These are phyloP conservation scores for Bipolaris gigantea DNA, from an alignment of 2,329 filamentous ascomycete genomes.

Conservation along the genomic window DNA sequence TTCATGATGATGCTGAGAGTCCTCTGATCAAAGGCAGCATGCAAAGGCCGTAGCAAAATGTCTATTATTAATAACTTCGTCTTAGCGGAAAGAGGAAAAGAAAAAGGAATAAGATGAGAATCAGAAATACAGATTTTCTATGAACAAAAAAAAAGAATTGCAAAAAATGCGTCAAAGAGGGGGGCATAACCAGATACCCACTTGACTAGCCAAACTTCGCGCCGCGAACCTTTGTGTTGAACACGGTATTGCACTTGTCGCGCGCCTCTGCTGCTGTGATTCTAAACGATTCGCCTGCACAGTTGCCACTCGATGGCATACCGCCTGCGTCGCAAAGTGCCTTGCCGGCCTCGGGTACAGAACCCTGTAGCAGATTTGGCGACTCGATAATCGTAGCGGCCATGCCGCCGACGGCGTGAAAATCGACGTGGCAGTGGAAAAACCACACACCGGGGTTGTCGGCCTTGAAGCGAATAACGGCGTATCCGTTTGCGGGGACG, in stretches of 20 bases:
- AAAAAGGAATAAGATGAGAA: not conserved
- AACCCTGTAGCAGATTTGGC: slow-evolving; percentile 24
- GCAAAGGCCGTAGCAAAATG: not conserved
- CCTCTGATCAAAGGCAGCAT: too few relatives aligned
- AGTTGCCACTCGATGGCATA: slow-evolving; percentile 25
- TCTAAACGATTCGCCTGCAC: slow-evolving; percentile 15
- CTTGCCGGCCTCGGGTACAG: slow-evolving; percentile 14
- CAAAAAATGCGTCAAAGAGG: too few relatives aligned
- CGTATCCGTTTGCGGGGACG: slow-evolving; percentile 34
- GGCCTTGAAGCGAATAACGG: slow-evolving; percentile 56
- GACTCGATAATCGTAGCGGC: slow-evolving; percentile 31
- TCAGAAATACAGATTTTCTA: not conserved
- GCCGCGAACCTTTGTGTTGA: slow-evolving; percentile 20
- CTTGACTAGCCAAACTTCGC: not conserved
- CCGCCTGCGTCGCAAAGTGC: slow-evolving; percentile 15
- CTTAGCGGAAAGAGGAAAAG: not conserved
- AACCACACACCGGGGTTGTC: slow-evolving; percentile 54
- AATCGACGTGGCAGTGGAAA: slow-evolving; percentile 41
- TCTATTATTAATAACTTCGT: too few relatives aligned
- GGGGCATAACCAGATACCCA: not conserved
- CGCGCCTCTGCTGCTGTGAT: slow-evolving; percentile 22
- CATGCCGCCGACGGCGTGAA: slow-evolving; percentile 39
- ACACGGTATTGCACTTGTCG: slow-evolving; percentile 33
- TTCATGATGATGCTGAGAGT: not conserved
- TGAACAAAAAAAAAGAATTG: too few relatives aligned